These are phyloP conservation scores for Leptographium wingfieldii DNA, from an alignment of 2,329 filamentous ascomycete genomes.

Conservation along the genomic window DNA sequence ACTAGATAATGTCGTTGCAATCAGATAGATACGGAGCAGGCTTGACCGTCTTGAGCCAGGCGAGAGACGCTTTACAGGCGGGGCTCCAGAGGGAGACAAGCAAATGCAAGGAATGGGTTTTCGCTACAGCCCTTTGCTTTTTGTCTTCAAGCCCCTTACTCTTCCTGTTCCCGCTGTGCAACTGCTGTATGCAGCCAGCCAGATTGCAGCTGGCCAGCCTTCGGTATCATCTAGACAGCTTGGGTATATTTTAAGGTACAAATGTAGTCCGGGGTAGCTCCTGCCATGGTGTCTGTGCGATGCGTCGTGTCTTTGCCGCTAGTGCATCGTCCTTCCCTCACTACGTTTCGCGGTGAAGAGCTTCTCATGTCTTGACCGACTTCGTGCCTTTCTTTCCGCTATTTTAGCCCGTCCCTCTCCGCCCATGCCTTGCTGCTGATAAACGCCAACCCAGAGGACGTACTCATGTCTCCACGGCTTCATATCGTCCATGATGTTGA, in stretches of 20 bases:
- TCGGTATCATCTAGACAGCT: neutral
- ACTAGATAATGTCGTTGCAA: neutral
- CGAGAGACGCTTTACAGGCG: neutral
- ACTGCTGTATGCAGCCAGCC: neutral
- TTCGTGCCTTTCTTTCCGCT: neutral
- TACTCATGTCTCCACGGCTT: neutral
- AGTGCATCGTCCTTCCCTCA: too few relatives aligned
- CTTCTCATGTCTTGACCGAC: too few relatives aligned
- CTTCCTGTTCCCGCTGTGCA: neutral
- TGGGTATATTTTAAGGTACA: neutral
- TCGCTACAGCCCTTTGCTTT: neutral
- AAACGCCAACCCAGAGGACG: neutral
- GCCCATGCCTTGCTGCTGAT: neutral
- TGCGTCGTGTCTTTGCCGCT: too few relatives aligned
- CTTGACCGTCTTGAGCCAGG: neutral
- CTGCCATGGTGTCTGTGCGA: too few relatives aligned
- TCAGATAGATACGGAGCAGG: neutral
- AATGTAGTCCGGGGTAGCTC: too few relatives aligned
- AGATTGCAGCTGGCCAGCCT: neutral
- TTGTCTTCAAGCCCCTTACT: neutral
- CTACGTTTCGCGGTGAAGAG: too few relatives aligned
- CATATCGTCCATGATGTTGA: neutral
- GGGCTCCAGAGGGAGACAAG: neutral
- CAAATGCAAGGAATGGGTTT: neutral
- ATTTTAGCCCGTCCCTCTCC: neutral